These are phyloP conservation scores for Colletotrichum navitas DNA, from an alignment of 2,329 filamentous ascomycete genomes.

Conservation along the genomic window DNA sequence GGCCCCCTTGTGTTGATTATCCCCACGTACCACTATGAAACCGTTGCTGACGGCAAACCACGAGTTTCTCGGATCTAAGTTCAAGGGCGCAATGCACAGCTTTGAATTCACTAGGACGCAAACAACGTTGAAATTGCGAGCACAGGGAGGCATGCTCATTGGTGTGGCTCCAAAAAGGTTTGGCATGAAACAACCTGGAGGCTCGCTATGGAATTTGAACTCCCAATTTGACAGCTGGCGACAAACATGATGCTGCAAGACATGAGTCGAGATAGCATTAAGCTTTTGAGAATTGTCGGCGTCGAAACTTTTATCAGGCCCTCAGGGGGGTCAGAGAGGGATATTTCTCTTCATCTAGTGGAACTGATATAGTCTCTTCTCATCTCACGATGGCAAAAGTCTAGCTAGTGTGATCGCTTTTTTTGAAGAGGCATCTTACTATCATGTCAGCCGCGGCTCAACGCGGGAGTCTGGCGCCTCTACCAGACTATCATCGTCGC, in stretches of 20 bases:
- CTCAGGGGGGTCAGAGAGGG: not conserved
- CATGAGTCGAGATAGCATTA: slow-evolving; percentile 8
- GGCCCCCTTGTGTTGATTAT: not conserved
- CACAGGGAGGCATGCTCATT: not conserved
- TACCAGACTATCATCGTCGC: slow-evolving; percentile 27
- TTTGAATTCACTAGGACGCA: slow-evolving; percentile 7
- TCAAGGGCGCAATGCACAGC: not conserved
- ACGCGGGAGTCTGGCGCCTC: slow-evolving; percentile 23
- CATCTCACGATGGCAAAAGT: not conserved
- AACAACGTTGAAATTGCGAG: not conserved
- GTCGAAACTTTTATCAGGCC: not conserved
- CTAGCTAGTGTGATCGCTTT: too few species aligned
- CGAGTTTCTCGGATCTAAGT: not conserved
- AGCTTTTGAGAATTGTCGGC: not conserved
- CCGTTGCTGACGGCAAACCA: not conserved
- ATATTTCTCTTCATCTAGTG: not conserved
- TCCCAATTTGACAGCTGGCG: not conserved
- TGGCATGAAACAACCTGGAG: not conserved
- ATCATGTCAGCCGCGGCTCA: slow-evolving; percentile 29
- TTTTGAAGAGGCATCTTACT: not conserved
- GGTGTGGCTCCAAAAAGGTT: slow-evolving; percentile 13
- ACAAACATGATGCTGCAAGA: not conserved
- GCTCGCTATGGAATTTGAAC: not conserved
- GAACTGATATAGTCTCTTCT: not conserved
- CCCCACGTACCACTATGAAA: not conserved